Percentiles rank a stretch among this genome's conserved stretches.
Conservation (phyloP, 495 filamentous ascomycete genomes). For the Penicillium arizonense region DNA sequence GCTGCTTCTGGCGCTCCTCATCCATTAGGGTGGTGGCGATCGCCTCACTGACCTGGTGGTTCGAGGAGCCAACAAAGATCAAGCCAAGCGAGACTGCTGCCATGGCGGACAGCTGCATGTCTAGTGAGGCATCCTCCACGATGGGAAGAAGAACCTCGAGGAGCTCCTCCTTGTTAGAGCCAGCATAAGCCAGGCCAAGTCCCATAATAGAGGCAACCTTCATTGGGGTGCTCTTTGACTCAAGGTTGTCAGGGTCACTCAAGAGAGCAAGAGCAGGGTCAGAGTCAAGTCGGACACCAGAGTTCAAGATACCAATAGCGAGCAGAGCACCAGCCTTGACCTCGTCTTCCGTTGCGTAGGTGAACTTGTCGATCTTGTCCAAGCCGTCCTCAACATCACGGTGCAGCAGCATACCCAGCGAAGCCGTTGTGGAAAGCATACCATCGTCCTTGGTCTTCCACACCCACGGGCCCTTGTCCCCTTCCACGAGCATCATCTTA, state of each 20-base stretch:
- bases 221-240: slow-evolving; percentile 72
- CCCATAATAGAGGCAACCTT: slow-evolving; percentile 89
- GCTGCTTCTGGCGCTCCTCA: slow-evolving; percentile 78
- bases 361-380: slow-evolving; percentile 91
- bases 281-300: slow-evolving; percentile 78
- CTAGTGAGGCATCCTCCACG: slow-evolving; percentile 72
- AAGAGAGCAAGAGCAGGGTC: slow-evolving; percentile 88
- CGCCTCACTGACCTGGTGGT: slow-evolving; percentile 82
- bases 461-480: slow-evolving; percentile 85
- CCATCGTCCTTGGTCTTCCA: slow-evolving; percentile 99
- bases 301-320: slow-evolving; percentile 90
- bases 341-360: slow-evolving; percentile 75
- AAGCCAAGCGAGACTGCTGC: slow-evolving; percentile 88
- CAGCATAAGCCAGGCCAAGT: slow-evolving; percentile 89
- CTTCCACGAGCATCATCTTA: slow-evolving; percentile 88
- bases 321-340: slow-evolving; percentile 88
- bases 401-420: slow-evolving; percentile 81
- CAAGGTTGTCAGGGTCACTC: slow-evolving; percentile 70
- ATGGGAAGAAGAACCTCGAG: slow-evolving; percentile 80
- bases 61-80: slow-evolving; percentile 87
- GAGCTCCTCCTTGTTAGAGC: slow-evolving; percentile 83
- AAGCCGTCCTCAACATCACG: slow-evolving; percentile 90
- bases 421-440: slow-evolving; percentile 94
- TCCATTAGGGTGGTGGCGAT: slow-evolving; percentile 90
- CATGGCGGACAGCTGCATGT: slow-evolving; percentile 96